Percentiles rank a stretch among this genome's conserved stretches.
Conservation (phyloP, 768 basidiomycete genomes). For the Leccinum olivaceopallidum region DNA sequence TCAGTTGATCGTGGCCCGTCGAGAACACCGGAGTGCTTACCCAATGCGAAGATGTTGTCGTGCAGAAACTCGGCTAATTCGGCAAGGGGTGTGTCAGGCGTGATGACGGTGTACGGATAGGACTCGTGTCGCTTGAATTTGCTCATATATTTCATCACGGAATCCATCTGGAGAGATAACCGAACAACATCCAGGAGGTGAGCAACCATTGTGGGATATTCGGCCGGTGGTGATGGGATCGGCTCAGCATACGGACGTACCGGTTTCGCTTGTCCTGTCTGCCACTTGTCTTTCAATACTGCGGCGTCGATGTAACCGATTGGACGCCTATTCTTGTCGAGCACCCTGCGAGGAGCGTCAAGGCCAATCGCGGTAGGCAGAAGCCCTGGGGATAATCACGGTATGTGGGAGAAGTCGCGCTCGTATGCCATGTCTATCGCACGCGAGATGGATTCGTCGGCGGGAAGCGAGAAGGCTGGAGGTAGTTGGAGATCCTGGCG, state of each 20-base stretch:
- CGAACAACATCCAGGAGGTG: neutral
- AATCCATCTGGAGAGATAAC: constrained; percentile 54
- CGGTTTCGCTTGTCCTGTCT: constrained; percentile 67
- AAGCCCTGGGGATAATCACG: constrained; percentile 49
- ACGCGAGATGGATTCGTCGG: constrained; percentile 65
- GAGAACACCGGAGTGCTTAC: constrained; percentile 37
- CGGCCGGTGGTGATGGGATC: neutral
- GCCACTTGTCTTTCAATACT: constrained; percentile 74
- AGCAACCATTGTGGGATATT: neutral
- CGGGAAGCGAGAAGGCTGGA: constrained; percentile 82
- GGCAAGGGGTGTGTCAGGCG: constrained; percentile 73
- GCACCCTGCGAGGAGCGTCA: constrained; percentile 53
- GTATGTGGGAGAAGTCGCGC: constrained; percentile 91
- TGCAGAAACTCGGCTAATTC: constrained; percentile 82
- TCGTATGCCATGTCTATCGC: constrained; percentile 91
- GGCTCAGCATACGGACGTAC: constrained; percentile 44
- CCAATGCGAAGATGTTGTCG: constrained; percentile 73
- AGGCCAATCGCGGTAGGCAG: neutral
- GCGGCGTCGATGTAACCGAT: constrained; percentile 85
- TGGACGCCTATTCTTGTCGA: constrained; percentile 70
- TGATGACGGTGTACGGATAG: constrained; percentile 76
- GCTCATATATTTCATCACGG: constrained; percentile 67
- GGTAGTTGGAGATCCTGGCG: constrained; percentile 68
- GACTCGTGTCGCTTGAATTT: constrained; percentile 67
- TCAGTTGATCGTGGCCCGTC: constrained; percentile 1